These are phyloP conservation scores for Byssochlamys sp. DNA, from an alignment of 2,329 filamentous ascomycete species.

Conservation along the genomic window DNA sequence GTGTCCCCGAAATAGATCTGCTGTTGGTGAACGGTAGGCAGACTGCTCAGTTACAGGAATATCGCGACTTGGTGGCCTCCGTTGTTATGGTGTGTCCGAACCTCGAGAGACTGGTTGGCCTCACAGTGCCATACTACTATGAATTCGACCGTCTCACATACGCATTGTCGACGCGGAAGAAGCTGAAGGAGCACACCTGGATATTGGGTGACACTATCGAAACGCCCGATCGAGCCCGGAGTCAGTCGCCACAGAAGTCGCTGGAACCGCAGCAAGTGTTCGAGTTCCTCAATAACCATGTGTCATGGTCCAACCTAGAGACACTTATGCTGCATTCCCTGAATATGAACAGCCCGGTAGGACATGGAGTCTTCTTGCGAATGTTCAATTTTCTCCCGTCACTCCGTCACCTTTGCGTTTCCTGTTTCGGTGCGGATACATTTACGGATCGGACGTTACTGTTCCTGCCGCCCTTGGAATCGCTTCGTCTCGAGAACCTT, in stretches of 20 bases:
- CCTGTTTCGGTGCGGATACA: conserved; percentile 44
- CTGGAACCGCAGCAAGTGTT: conserved; percentile 42
- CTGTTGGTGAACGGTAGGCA: conserved; percentile 31
- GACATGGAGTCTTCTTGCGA: conserved; percentile 46
- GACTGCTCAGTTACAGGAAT: conserved; percentile 36
- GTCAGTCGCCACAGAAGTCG: conserved; percentile 29
- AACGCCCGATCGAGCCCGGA: conserved; percentile 26
- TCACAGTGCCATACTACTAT: conserved; percentile 44
- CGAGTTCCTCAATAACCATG: conserved; percentile 46
- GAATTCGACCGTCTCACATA: conserved; percentile 47
- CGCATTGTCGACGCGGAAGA: conserved; percentile 45
- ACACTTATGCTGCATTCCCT: conserved; percentile 45
- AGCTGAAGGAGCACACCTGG: conserved; percentile 49
- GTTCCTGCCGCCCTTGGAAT: conserved; percentile 43
- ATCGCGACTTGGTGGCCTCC: conserved; percentile 45
- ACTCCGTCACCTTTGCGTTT: conserved; percentile 45
- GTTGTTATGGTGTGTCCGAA: conserved; percentile 52
- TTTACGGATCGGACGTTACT: conserved; percentile 48
- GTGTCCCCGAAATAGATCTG: conserved; percentile 42
- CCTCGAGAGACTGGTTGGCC: conserved; percentile 45
- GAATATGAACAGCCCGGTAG: conserved; percentile 36
- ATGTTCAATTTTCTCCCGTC: conserved; percentile 45
- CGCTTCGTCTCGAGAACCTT: conserved; percentile 47
- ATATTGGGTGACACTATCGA: conserved; percentile 40
- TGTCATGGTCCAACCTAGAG: conserved; percentile 42